Base-by-base conservation (phyloP, 306 rosid genomes). In the Vigna mungo region DNA sequence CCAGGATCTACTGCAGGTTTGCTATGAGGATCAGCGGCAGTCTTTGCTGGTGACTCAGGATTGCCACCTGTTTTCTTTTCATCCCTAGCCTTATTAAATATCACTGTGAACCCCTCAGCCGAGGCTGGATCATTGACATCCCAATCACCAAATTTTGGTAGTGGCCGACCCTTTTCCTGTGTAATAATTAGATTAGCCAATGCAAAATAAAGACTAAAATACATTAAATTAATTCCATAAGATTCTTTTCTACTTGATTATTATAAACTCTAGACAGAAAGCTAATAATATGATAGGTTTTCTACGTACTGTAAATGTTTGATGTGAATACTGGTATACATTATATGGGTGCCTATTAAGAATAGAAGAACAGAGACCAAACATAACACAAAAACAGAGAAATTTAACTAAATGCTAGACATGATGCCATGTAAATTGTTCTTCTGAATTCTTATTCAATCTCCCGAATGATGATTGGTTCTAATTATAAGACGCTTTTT, bases 91-190 rank as follows among this genome's bases (percentile, higher is more conserved):
- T 95, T 95, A 82, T 95, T 92, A 78, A 95, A 95, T 71, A 95
- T 95, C 88, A 95, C 97, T 56, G 99, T 95, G 84, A 95, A 95
- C 56, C 97, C 99, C 88, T 95, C 99, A 52, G 99, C 97, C 10
- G 99, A 95, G 85, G 99, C 89, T 70, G 99, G 99, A 88, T 95
- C 97, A 75, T 95, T 95, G 77, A 90, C 99, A 80, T 95, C 97
- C 99, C 99, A 95, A 85, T 92, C 99, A 76, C 99, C 99, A 74
- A 95, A 95, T 84, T 95, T 95, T 46, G 99, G 99, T 12, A 95
- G 91, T 54, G 99, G 97, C 74, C 72, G 93, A 69, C 99, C 99
- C 87, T 95, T 95, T 37, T 90, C 99, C 97, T 95, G 90, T 54
- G 76, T 27, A 58, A 78, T 54, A 78, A 63, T 48, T 79, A 78